These are phyloP conservation scores for Echites panduratus DNA, from an alignment of 257 asterid species.

Conservation along the genomic window DNA sequence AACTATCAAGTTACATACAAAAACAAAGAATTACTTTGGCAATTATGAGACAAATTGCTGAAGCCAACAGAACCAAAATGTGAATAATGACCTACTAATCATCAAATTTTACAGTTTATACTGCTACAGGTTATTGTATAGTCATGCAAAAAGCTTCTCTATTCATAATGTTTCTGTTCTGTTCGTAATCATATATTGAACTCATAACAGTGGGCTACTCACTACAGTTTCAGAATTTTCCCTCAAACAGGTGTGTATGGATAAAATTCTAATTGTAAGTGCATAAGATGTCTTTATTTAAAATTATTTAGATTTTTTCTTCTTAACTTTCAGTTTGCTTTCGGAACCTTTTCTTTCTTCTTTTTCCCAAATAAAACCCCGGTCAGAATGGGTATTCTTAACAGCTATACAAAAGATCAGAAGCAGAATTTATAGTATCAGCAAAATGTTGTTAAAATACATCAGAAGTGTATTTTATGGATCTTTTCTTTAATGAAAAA, in stretches of 20 bases:
- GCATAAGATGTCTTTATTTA: not conserved
- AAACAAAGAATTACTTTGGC: too few relatives aligned
- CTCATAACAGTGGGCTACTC: not conserved
- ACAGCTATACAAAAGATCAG: not conserved
- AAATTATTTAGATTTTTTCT: not conserved
- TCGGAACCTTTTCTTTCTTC: not conserved
- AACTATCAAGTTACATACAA: not conserved
- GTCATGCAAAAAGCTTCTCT: conserved; percentile 3
- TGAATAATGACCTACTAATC: not conserved
- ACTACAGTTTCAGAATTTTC: not conserved
- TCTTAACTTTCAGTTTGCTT: not conserved
- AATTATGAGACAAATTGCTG: not conserved
- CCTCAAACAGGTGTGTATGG: not conserved
- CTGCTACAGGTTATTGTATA: not conserved
- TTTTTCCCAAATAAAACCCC: not conserved
- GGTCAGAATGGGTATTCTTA: not conserved
- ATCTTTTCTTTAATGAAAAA: not conserved
- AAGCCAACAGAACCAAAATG: not conserved
- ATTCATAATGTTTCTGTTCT: not conserved
- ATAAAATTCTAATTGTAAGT: not conserved
- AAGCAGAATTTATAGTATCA: not conserved
- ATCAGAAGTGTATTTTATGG: not conserved
- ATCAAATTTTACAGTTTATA: not conserved
- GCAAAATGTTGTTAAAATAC: not conserved
- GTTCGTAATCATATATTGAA: not conserved